Percentiles rank a stretch among this genome's conserved stretches.
Evolutionary conservation across 768 basidiomycete genomes (phyloP).

Genomic region (Trametes villosa): DNA sequence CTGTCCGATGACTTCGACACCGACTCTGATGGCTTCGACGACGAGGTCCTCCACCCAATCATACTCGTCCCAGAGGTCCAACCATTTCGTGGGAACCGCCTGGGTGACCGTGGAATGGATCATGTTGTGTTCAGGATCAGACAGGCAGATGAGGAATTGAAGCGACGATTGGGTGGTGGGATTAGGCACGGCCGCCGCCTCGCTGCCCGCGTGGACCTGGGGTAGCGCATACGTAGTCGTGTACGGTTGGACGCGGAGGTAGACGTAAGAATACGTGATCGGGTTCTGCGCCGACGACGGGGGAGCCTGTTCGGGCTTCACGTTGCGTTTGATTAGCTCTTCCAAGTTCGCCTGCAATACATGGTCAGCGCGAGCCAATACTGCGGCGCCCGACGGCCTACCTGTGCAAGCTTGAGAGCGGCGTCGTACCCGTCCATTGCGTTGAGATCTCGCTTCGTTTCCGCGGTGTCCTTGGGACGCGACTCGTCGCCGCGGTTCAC

Average conservation of each 20-base stretch:
- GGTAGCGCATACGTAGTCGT: conserved; percentile 58
- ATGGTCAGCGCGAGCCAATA: background rate
- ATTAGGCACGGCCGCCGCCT: conserved; percentile 31
- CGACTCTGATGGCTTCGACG: conserved; percentile 83
- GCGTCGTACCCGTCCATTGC: conserved; percentile 83
- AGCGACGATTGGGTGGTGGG: conserved; percentile 44
- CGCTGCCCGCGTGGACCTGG: conserved; percentile 28
- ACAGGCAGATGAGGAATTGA: conserved; percentile 66
- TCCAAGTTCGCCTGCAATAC: conserved; percentile 70
- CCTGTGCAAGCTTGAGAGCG: conserved; percentile 86
- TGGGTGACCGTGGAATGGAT: conserved; percentile 82
- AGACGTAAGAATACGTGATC: conserved; percentile 87
- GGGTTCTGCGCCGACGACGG: conserved; percentile 51
- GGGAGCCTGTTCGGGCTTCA: conserved; percentile 37
- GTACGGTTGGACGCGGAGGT: conserved; percentile 92
- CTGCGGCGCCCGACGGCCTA: conserved; percentile 14
- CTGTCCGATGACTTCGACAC: conserved; percentile 90
- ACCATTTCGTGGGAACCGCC: conserved; percentile 81
- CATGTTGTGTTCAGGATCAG: conserved; percentile 82
- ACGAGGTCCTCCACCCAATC: conserved; percentile 97
- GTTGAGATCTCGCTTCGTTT: conserved; percentile 70
- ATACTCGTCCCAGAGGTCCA: conserved; percentile 88
- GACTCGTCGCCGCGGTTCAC: conserved; percentile 85
- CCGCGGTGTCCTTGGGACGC: conserved; percentile 60
- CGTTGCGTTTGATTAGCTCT: conserved; percentile 71